Conservation (phyloP, 1,139 yeast genomes). For the Geotrichum australiense region DNA sequence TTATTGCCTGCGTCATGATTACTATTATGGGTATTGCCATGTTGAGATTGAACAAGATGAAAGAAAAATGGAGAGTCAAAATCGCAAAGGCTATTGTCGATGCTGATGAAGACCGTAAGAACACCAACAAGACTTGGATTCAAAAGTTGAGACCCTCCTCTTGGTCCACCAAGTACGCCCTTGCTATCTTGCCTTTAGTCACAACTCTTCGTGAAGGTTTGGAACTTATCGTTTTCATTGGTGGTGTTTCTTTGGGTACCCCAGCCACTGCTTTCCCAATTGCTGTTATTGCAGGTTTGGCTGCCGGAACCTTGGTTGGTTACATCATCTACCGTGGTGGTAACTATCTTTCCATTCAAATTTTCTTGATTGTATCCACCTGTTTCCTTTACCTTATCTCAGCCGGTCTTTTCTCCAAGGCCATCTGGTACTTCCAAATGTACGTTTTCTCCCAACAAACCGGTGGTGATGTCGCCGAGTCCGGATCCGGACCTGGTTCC, state of each 20-base stretch:
- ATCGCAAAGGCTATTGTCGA: conserved; percentile 66
- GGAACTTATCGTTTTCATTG: conserved; percentile 82
- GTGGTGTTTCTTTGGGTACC: conserved; percentile 74
- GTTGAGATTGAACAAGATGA: conserved; percentile 83
- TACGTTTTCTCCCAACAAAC: conserved; percentile 59
- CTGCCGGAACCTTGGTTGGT: conserved; percentile 65
- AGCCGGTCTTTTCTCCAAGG: conserved; percentile 84
- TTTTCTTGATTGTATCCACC: conserved; percentile 75
- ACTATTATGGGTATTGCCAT: conserved; percentile 89
- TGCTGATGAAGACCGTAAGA: conserved; percentile 32
- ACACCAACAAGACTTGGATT: conserved; percentile 31
- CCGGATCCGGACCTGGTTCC: conserved; percentile 91
- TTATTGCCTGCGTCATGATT: conserved; percentile 76
- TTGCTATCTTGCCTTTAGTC: conserved; percentile 70
- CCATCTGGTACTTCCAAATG: conserved; percentile 83
- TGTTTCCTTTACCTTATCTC: conserved; percentile 80
- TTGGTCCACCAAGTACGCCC: conserved; percentile 54
- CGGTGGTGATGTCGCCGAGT: conserved; percentile 84
- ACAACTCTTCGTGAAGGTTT: conserved; percentile 82
- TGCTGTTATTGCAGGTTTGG: conserved; percentile 66
- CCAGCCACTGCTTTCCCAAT: conserved; percentile 78
- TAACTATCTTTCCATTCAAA: conserved; percentile 65
- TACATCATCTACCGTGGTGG: conserved; percentile 68
- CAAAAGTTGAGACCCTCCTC: conserved; percentile 31
- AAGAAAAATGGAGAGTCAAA: conserved; percentile 88